Percentiles rank a stretch among this genome's conserved stretches.
Evolutionary conservation across 1,284 basidiomycete species (phyloP).

Genomic region (Apiotrichum siamense): DNA sequence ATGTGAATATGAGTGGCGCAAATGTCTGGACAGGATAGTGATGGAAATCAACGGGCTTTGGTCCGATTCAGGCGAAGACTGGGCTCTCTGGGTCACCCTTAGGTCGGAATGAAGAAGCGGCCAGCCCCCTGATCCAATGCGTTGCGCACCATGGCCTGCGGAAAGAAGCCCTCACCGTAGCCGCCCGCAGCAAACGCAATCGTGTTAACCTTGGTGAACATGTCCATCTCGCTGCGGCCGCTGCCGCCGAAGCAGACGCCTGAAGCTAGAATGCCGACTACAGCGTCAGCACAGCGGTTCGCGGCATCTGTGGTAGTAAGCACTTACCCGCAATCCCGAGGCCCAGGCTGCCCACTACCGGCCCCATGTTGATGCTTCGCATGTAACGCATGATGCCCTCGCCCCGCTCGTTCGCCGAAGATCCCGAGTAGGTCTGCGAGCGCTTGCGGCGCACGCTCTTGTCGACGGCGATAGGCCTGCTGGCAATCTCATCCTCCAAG

Average conservation of each 20-base stretch:
- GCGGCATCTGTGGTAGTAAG: background rate
- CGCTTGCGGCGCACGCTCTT: background rate
- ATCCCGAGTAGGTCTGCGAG: constrained; percentile 2
- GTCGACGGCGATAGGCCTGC: constrained; percentile 1
- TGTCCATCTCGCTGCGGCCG: constrained; percentile 26
- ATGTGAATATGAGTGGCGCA: too few species aligned
- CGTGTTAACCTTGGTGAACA: constrained; percentile 33
- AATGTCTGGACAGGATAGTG: too few species aligned
- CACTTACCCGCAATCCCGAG: background rate
- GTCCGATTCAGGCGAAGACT: too few species aligned
- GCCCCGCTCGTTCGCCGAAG: background rate
- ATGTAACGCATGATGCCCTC: background rate
- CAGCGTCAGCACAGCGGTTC: background rate
- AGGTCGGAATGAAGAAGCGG: too few species aligned
- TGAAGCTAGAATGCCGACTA: constrained; percentile 31
- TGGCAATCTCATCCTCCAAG: constrained; percentile 17
- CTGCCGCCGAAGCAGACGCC: constrained; percentile 13
- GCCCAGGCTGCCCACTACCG: background rate
- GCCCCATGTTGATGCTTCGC: too few species aligned
- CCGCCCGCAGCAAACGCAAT: constrained; percentile 24
- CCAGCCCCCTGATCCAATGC: constrained; percentile 3
- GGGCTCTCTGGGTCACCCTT: too few species aligned
- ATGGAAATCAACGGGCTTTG: too few species aligned
- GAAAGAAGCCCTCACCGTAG: constrained; percentile 34
- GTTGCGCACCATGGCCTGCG: constrained; percentile 3